These are phyloP conservation scores for Tolypocladium paradoxum DNA, from an alignment of 2,329 filamentous ascomycete genomes.

Conservation along the genomic window DNA sequence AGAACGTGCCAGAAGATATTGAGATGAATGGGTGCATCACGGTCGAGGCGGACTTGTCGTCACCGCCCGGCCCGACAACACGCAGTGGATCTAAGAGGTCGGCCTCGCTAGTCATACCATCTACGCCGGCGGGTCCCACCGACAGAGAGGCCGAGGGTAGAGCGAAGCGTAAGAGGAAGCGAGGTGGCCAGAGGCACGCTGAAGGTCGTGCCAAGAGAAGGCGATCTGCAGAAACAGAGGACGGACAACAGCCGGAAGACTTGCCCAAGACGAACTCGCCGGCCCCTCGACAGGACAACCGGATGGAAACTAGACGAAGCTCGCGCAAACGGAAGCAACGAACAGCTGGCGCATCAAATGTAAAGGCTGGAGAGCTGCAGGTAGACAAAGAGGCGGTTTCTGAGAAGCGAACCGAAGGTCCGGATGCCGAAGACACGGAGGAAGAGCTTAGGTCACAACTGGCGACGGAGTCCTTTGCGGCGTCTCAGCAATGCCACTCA, in stretches of 20 bases:
- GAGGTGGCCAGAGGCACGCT: conserved; percentile 7
- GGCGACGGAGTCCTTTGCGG: conserved; percentile 27
- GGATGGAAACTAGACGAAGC: conserved; percentile 10
- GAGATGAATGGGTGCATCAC: conserved; percentile 9
- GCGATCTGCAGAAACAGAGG: conserved; percentile 11
- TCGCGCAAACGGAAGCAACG: conserved; percentile 8
- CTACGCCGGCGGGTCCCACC: conserved; percentile 10
- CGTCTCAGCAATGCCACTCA: conserved; percentile 21
- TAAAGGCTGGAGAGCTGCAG: neutral
- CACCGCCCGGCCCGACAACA: conserved; percentile 7
- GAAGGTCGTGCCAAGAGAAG: conserved; percentile 19
- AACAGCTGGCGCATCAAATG: neutral
- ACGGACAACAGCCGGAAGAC: conserved; percentile 7
- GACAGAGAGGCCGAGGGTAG: conserved; percentile 1
- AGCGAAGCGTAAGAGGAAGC: conserved; percentile 19
- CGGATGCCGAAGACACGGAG: conserved; percentile 24
- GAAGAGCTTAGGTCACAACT: conserved; percentile 31
- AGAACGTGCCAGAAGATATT: conserved; percentile 3
- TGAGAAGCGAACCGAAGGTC: conserved; percentile 1
- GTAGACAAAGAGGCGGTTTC: conserved; percentile 3
- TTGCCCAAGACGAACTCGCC: neutral
- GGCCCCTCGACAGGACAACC: neutral
- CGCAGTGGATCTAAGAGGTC: conserved; percentile 3
- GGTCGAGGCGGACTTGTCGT: conserved; percentile 11
- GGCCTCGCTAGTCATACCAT: conserved; percentile 11